Base-by-base conservation (phyloP, 2,329 filamentous ascomycete genomes). In the Pleochaeta shiraiana region DNA sequence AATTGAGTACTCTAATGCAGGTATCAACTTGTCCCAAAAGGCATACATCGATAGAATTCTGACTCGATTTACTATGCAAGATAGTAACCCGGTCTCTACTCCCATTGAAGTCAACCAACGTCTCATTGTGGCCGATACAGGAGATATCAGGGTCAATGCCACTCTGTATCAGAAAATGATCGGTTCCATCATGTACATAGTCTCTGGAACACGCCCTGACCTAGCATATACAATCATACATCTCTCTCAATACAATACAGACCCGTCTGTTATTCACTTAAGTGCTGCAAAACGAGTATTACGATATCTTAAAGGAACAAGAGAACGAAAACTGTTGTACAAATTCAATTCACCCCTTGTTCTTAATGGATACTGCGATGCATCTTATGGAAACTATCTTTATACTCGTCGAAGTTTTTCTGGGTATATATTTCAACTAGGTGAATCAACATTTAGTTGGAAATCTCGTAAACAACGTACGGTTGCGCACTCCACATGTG, bases 341-440 rank as follows among this genome's bases (percentile, higher is more conserved):
- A 62, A 43, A 21, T 39, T 39, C n/a, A 30, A 43, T 9, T 62
- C 33, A 24, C 59, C 31, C 33, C 59, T 62, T 14, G 14, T 26
- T 24, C 59, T 62, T 9, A 62, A 62, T 43, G n/a, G 59, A 62
- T 62, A 62, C 33, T 26, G 59, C 39, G 33, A 62, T 28, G 59
- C 31, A 5, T 43, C 33, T 14, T 43, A 62, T 21, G 59, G 59
- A 37, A 62, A 62, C 39, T 62, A 3, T 62, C 59, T 62, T 43
- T 16, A 62, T 39, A 43, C 31, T 24, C 59, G 33, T 24, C 21
- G 31, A 62, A 62, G 59, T 34, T 62, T 62, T 43, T 33, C 28
- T 24, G 59, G 59, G 4, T 62, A 62, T 62, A 16, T 62, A 34
- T 62, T 62, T 28, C 59, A 62, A 62, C 33, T 62, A 12, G 31